Evolutionary conservation across 1,284 basidiomycete genomes (phyloP), one percentile per base, ranked within the genome.

Genomic region (Ceratobasidium sp.): DNA sequence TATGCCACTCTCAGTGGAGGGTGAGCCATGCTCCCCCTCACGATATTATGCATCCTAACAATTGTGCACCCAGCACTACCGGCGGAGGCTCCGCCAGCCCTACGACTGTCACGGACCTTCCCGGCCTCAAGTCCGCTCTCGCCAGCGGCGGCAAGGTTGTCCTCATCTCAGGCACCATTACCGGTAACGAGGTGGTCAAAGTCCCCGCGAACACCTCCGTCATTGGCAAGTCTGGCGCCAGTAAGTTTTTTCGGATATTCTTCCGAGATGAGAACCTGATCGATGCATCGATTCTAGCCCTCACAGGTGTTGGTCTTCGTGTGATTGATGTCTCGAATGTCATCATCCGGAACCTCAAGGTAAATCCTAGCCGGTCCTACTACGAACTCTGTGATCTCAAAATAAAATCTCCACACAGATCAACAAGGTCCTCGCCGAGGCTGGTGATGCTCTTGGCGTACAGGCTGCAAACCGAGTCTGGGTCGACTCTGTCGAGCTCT

Each of bases 271-370:
- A 37, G 59, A 43, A 37, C 13, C 19, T 41, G 43, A 65, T 24
- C 46, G 49, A 31, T 11, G 9, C 34, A 5, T 65, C 1, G 8
- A 29, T 16, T 22, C 31, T 49, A 49, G 63, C 82, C 8, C 83
- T 84, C 58, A 78, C 78, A 49, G 84, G 84, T 54, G 80, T 82
- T 75, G 84, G 84, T 1, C 81, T 85, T 61, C 83, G 85, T 73
- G 83, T 86, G 54, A 76, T 85, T 58, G 78, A 83, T 46, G 81
- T 81, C 49, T 78, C 76, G 46, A 86, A 86, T 74, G 85, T 86
- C 65, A 86, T 86, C 77, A 82, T 86, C 76, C 83, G 85, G 37
- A 86, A 86, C 78, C 78, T 86, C 78, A 85, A 85, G 78, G 53
- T 71, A 2, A 37, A 6, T 37, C 34, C 5, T 37, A 37, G 9